These are phyloP conservation scores for Cucurbita argyrosperma DNA, from an alignment of 306 rosid species.

Conservation along the genomic window DNA sequence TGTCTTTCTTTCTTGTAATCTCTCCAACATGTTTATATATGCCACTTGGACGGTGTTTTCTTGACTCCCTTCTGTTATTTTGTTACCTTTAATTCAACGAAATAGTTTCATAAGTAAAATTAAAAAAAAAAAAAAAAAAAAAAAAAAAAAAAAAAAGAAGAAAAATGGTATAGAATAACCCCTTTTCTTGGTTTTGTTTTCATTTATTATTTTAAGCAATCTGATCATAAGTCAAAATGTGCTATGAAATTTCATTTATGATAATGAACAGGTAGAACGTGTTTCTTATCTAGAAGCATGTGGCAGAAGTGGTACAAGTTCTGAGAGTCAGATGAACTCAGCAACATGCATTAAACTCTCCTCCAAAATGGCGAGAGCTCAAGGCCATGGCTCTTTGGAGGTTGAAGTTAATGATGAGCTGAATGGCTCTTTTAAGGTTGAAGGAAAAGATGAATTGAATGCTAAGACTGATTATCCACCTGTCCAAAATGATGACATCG, in stretches of 20 bases:
- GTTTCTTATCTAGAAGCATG: slow-evolving; percentile 46
- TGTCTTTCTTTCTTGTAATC: not conserved
- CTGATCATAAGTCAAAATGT: not conserved
- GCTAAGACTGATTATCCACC: slow-evolving; percentile 19
- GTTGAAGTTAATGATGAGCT: slow-evolving; percentile 17
- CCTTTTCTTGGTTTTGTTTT: not conserved
- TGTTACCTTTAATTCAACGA: not conserved
- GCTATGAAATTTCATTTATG: not conserved
- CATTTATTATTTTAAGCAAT: slow-evolving; percentile 4
- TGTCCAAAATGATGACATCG: slow-evolving; percentile 13
- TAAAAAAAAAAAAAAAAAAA: not conserved
- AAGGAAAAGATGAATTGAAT: slow-evolving; percentile 15
- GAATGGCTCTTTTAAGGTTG: slow-evolving; percentile 14
- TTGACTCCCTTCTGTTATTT: not conserved
- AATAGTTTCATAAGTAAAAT: not conserved
- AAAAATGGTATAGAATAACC: not conserved
- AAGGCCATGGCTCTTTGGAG: slow-evolving; percentile 12
- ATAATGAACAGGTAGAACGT: slow-evolving; percentile 57
- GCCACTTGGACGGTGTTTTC: not conserved
- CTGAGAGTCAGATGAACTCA: slow-evolving; percentile 16
- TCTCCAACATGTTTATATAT: not conserved
- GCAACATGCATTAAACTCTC: slow-evolving; percentile 11
- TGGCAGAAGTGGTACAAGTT: slow-evolving; percentile 11
- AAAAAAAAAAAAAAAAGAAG: not conserved
- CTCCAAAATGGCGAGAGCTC: slow-evolving; percentile 7